These are phyloP conservation scores for Suhomyces chickasaworum DNA, from an alignment of 1,139 yeast genomes.

Conservation along the genomic window DNA sequence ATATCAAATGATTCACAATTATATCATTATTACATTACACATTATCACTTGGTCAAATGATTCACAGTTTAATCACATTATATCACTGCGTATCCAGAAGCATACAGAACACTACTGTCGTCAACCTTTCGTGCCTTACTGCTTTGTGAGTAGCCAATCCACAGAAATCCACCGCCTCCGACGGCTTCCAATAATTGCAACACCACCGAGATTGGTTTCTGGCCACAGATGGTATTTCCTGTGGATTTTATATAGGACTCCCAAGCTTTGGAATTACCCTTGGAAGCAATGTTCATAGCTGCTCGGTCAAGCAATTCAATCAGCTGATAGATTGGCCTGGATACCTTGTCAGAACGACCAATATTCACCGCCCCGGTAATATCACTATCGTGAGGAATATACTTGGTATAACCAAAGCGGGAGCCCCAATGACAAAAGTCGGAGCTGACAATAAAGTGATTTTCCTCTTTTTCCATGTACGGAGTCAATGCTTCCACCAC, in stretches of 20 bases:
- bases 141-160: constrained; percentile 88
- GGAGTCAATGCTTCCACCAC: constrained; percentile 55
- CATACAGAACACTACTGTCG: constrained; percentile 90
- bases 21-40: no score
- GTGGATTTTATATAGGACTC: constrained; percentile 63
- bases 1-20: no score
- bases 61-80: no score
- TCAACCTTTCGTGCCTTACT: constrained; percentile 46
- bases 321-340: constrained; percentile 59
- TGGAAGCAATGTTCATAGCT: constrained; percentile 67
- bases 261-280: constrained; percentile 62
- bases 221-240: constrained; percentile 93
- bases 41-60: no score
- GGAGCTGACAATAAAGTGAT: constrained; percentile 78
- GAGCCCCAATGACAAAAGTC: constrained; percentile 98
- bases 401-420: constrained; percentile 71
- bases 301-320: constrained; percentile 69
- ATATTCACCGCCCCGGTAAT: not conserved
- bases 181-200: constrained; percentile 51
- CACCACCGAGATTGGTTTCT: constrained; percentile 73
- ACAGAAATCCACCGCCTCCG: constrained; percentile 43
- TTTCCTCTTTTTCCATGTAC: constrained; percentile 55
- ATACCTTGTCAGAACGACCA: not conserved
- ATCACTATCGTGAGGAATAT: constrained; percentile 21
- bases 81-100: constrained; percentile 64